A percentile compares a stretch with the other conserved stretches of the same genome.
Conservation (phyloP, 2,329 filamentous ascomycete species). For the Talaromyces atroroseus region DNA sequence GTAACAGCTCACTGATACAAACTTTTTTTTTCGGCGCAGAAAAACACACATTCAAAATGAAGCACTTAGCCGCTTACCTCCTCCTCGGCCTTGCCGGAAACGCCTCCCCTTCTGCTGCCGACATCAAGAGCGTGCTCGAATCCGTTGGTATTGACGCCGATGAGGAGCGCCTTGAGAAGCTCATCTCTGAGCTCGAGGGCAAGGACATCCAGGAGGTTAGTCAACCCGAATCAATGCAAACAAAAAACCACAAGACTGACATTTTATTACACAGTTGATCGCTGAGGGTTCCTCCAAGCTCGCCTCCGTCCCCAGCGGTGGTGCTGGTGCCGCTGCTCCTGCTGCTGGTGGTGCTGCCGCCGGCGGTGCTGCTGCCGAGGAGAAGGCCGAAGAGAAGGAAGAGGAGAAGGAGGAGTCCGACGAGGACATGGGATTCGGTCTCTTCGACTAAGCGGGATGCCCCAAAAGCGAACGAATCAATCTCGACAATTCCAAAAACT, state of each 20-base stretch:
- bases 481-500: conserved; percentile 53
- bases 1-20: neutral
- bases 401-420: conserved; percentile 74
- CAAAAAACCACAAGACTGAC: neutral
- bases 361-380: conserved; percentile 55
- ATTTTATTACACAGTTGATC: conserved; percentile 63
- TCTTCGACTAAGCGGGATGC: conserved; percentile 54
- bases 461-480: conserved; percentile 16
- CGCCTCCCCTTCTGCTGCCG: conserved; percentile 73
- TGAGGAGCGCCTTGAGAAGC: conserved; percentile 73
- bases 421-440: conserved; percentile 70
- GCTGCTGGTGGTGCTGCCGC: conserved; percentile 64
- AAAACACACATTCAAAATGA: conserved; percentile 67
- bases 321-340: conserved; percentile 58
- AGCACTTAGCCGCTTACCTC: conserved; percentile 99
- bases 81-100: conserved; percentile 94
- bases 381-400: conserved; percentile 66
- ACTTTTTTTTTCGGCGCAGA: neutral
- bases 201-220: conserved; percentile 81
- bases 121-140: conserved; percentile 83
- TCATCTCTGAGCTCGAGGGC: conserved; percentile 69
- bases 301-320: conserved; percentile 92
- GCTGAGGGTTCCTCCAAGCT: conserved; percentile 85
- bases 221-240: conserved; percentile 4
- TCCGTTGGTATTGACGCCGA: conserved; percentile 96